These are phyloP conservation scores for Tremella fuciformis DNA, from an alignment of 768 basidiomycete genomes.

Conservation along the genomic window DNA sequence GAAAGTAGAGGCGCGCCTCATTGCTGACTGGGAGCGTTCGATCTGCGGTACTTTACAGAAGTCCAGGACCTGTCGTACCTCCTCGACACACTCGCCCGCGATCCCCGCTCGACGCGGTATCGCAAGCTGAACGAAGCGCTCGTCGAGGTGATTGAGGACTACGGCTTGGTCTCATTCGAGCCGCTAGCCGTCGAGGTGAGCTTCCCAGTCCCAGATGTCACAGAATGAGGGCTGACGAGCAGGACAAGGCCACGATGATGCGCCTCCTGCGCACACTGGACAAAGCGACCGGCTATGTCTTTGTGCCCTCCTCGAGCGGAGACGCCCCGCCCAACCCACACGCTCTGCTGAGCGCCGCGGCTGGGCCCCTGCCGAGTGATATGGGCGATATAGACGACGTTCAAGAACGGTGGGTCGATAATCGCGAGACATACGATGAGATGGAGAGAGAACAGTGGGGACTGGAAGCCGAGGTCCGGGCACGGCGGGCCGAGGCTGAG, in stretches of 20 bases:
- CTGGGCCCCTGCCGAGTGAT: slow-evolving; percentile 30
- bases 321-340: slow-evolving; percentile 50
- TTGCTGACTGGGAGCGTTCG: slow-evolving; percentile 69
- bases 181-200: slow-evolving; percentile 90
- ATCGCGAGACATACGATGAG: slow-evolving; percentile 74
- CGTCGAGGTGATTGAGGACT: slow-evolving; percentile 91
- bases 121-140: slow-evolving; percentile 80
- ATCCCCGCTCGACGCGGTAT: slow-evolving; percentile 65
- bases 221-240: slow-evolving; percentile 1
- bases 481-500: not conserved
- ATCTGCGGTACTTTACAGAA: slow-evolving; percentile 95
- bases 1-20: not conserved
- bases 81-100: slow-evolving; percentile 63
- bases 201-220: not conserved
- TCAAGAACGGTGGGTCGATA: slow-evolving; percentile 93
- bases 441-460: slow-evolving; percentile 75
- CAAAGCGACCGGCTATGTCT: slow-evolving; percentile 87
- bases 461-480: slow-evolving; percentile 54
- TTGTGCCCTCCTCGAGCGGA: slow-evolving; percentile 59
- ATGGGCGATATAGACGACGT: slow-evolving; percentile 62
- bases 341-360: slow-evolving; percentile 57
- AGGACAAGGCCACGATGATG: slow-evolving; percentile 96
- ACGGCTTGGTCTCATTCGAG: slow-evolving; percentile 87
- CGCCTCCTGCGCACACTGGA: slow-evolving; percentile 79
- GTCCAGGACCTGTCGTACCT: slow-evolving; percentile 92